Evolutionary conservation across 345 rosid genomes (phyloP).

Genomic region (Noccaea caerulescens): DNA sequence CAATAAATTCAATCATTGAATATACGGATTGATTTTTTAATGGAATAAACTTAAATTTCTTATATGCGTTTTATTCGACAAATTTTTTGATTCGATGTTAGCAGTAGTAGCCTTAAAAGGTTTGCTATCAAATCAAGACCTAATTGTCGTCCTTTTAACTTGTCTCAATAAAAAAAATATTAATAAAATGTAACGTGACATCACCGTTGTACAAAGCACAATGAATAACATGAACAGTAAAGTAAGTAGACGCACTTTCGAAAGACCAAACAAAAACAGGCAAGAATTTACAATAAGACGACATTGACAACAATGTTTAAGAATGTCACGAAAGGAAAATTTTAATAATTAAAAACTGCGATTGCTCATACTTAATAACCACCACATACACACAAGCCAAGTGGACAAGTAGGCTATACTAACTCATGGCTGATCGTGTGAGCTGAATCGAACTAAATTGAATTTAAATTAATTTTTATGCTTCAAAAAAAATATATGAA

Average conservation of each 20-base stretch:
- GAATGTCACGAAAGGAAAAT: slow-evolving; percentile 22
- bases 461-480: neutral
- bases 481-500: neutral
- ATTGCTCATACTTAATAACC: slow-evolving; percentile 18
- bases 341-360: slow-evolving; percentile 9
- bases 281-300: slow-evolving; percentile 27
- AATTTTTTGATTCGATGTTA: slow-evolving; percentile 4
- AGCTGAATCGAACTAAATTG: neutral
- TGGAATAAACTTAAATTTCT: neutral
- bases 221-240: slow-evolving; percentile 34
- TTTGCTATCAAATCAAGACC: slow-evolving; percentile 46
- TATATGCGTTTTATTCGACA: neutral
- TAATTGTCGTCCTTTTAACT: slow-evolving; percentile 37
- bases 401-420: slow-evolving; percentile 43
- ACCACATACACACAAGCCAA: slow-evolving; percentile 45
- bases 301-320: slow-evolving; percentile 44
- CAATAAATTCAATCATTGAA: neutral
- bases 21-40: neutral
- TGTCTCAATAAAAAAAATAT: neutral
- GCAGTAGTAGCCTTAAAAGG: slow-evolving; percentile 15
- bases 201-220: slow-evolving; percentile 19
- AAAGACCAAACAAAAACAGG: slow-evolving; percentile 33
- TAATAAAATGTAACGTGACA: slow-evolving; percentile 36
- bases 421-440: slow-evolving; percentile 31
- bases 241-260: slow-evolving; percentile 29